phyloP scores from a whole-genome alignment of 2,329 filamentous ascomycete species.

The Cordyceps javanica region DNA sequence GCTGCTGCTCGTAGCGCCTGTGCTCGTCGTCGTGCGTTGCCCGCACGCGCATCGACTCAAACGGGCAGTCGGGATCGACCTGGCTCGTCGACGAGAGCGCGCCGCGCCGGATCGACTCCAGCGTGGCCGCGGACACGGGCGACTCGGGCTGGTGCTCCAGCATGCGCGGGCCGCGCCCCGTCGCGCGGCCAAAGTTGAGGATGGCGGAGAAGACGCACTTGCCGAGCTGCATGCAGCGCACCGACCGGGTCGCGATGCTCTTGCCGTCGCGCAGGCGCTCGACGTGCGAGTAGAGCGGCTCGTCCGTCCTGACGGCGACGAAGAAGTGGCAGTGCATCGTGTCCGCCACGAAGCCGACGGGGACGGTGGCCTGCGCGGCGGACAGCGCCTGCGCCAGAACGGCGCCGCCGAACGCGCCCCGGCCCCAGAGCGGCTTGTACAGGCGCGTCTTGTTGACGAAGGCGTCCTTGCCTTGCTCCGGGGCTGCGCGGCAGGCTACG shows the following conservation, averaged over 20 bases:
- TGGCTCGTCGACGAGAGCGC: neutral
- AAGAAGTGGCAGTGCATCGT: conserved; percentile 13
- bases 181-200: conserved; percentile 1
- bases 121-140: neutral
- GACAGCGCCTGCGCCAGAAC: neutral
- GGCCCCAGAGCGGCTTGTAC: conserved; percentile 11
- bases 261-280: conserved; percentile 7
- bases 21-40: neutral
- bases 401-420: conserved; percentile 9
- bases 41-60: conserved; percentile 4
- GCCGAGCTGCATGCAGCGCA: neutral
- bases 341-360: conserved; percentile 1
- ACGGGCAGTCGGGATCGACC: conserved; percentile 6
- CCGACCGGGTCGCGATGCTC: conserved; percentile 7
- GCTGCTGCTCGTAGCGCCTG: conserved; percentile 1
- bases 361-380: conserved; percentile 6
- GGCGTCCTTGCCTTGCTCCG: neutral
- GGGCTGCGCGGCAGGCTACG: conserved; percentile 1
- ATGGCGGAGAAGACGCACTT: conserved; percentile 4
- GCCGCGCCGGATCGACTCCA: neutral
- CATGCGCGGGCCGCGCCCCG: neutral
- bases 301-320: conserved; percentile 1
- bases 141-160: conserved; percentile 7
- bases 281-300: conserved; percentile 3
- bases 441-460: conserved; percentile 4